A percentile compares a stretch with the other conserved stretches of the same genome.
Conservation (phyloP, 495 filamentous ascomycete species). For the Podospora didyma region DNA sequence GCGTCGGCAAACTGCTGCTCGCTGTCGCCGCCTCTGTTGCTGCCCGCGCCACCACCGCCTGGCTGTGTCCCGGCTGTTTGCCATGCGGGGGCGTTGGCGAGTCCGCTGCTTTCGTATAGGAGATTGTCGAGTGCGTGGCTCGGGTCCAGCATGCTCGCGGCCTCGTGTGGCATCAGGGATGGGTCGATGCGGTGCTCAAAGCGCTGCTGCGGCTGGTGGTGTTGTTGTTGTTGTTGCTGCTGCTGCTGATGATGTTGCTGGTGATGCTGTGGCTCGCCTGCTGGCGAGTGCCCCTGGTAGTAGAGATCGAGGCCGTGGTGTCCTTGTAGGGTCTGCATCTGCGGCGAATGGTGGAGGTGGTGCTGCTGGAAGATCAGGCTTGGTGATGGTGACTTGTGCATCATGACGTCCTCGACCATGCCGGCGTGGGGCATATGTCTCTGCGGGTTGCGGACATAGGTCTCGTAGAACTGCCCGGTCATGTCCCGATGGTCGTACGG, state of each 20-base stretch:
- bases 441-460: slow-evolving; percentile 42
- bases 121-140: slow-evolving; percentile 15
- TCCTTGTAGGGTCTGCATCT: slow-evolving; percentile 9
- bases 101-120: slow-evolving; percentile 7
- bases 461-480: slow-evolving; percentile 60
- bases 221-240: slow-evolving; percentile 13
- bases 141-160: slow-evolving; percentile 10
- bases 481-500: slow-evolving; percentile 50
- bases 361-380: slow-evolving; percentile 26
- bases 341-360: neutral
- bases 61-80: slow-evolving; percentile 7
- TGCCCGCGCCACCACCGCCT: neutral
- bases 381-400: slow-evolving; percentile 44
- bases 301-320: slow-evolving; percentile 10
- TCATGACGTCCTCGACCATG: slow-evolving; percentile 50
- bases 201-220: slow-evolving; percentile 18
- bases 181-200: slow-evolving; percentile 30
- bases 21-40: slow-evolving; percentile 5
- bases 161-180: slow-evolving; percentile 12
- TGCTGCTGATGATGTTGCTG: slow-evolving; percentile 10
- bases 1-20: slow-evolving; percentile 19
- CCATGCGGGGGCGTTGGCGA: slow-evolving; percentile 10
- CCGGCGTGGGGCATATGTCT: slow-evolving; percentile 25
- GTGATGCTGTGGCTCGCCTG: neutral
- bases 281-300: slow-evolving; percentile 14